A percentile compares a stretch with the other conserved stretches of the same genome.
These are phyloP conservation scores for Cucurbitaria berberidis DNA, from an alignment of 2,329 filamentous ascomycete species.

Conservation along the genomic window DNA sequence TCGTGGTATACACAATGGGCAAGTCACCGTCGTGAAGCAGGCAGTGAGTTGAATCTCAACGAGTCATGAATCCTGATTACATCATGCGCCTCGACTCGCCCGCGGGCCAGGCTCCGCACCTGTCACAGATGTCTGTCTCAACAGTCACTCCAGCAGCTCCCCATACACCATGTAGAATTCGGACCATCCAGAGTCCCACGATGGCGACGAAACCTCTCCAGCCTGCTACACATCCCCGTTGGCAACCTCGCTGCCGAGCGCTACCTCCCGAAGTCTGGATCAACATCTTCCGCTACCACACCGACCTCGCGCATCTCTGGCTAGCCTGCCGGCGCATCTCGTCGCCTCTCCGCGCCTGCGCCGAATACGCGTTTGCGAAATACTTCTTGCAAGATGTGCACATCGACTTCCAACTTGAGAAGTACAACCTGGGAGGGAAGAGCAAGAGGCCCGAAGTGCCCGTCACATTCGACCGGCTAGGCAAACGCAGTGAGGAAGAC, in stretches of 20 bases:
- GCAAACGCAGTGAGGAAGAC: constrained; percentile 17
- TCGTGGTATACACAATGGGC: too few species aligned
- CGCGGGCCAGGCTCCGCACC: too few species aligned
- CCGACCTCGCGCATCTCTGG: constrained; percentile 42
- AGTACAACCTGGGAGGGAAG: constrained; percentile 43
- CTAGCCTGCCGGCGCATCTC: constrained; percentile 38
- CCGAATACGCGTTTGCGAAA: constrained; percentile 38
- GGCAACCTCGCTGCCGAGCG: constrained; percentile 23
- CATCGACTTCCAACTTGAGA: constrained; percentile 41
- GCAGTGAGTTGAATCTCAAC: too few species aligned
- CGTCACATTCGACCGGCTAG: constrained; percentile 22
- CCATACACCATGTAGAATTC: background rate
- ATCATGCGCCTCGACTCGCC: too few species aligned
- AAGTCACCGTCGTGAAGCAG: too few species aligned
- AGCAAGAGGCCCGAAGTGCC: constrained; percentile 34
- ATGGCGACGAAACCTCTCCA: background rate
- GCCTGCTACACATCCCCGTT: background rate
- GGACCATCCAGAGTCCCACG: background rate
- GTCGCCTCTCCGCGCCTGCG: constrained; percentile 31
- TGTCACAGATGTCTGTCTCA: too few species aligned
- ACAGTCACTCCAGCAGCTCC: too few species aligned
- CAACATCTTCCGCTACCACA: constrained; percentile 38
- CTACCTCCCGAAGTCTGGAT: constrained; percentile 46
- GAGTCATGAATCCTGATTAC: background rate
- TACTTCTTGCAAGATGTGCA: constrained; percentile 25